These are phyloP conservation scores for Sphaerosporella brunnea DNA, from an alignment of 495 filamentous ascomycete species.

Conservation along the genomic window DNA sequence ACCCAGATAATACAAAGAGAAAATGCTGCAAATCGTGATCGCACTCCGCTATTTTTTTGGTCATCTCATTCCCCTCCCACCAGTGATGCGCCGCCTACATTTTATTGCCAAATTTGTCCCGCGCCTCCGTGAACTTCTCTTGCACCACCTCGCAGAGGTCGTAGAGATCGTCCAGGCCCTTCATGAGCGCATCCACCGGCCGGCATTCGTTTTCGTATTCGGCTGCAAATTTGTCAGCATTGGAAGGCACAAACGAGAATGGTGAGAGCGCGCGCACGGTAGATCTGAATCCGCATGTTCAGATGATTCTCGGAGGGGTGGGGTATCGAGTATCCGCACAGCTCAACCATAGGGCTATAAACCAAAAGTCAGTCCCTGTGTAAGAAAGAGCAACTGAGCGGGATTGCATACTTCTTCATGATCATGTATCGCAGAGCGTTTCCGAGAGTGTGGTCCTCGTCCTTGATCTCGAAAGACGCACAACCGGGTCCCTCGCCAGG, in stretches of 20 bases:
- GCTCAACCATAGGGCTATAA: slow-evolving; percentile 73
- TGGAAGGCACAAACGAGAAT: no score
- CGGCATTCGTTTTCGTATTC: slow-evolving; percentile 44
- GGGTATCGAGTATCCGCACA: slow-evolving; percentile 95
- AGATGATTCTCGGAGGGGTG: slow-evolving; percentile 92
- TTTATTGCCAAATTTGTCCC: slow-evolving; percentile 38
- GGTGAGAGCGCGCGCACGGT: slow-evolving; percentile 57
- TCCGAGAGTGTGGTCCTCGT: slow-evolving; percentile 87
- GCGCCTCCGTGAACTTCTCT: slow-evolving; percentile 57
- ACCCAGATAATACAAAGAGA: no score
- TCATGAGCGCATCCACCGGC: slow-evolving; percentile 68
- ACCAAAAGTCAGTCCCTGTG: neutral
- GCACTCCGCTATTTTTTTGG: no score
- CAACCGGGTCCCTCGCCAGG: slow-evolving; percentile 31
- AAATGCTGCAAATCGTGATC: no score
- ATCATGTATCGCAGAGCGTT: slow-evolving; percentile 89
- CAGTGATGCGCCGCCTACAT: neutral
- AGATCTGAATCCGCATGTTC: slow-evolving; percentile 94
- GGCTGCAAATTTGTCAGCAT: no score
- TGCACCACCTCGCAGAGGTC: slow-evolving; percentile 82
- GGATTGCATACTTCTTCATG: slow-evolving; percentile 74
- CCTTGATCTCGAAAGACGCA: slow-evolving; percentile 71
- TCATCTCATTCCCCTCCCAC: no score
- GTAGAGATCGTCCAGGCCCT: slow-evolving; percentile 71
- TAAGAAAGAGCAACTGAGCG: neutral